Base-by-base conservation (phyloP, 2,329 filamentous ascomycete species). In the Raffaelea albimanens region DNA sequence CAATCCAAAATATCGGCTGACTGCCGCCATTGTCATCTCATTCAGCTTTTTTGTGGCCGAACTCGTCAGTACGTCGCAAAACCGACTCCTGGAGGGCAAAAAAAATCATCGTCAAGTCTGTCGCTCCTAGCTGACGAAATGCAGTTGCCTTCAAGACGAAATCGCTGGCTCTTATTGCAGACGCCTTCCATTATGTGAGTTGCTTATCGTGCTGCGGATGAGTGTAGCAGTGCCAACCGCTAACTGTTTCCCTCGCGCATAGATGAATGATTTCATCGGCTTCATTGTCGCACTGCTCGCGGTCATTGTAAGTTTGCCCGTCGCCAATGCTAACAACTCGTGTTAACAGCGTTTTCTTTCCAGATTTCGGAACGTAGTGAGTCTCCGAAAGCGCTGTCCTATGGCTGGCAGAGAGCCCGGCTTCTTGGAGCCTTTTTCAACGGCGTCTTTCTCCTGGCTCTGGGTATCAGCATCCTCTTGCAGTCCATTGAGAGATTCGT, bases 401-500 rank as follows among this genome's bases (percentile, higher is more conserved):
- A 85, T 55, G 85, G 85, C n/a, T 89, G 83, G 84, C 81, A 85
- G 48, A 74, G 85, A 29, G 83, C 84, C 16, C 75, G 78, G n/a
- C 62, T 88, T 1, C 68, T 90, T 0, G 85, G 85, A 5, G 83
- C 83, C 20, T 90, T 90, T 62, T 90, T 89, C 71, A 90, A 90
- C 57, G 85, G 85, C 14, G 80, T 82, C 1, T 85, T 90, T 50
- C 71, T 90, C 1, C 63, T 88, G 16, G 84, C 82, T 1, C 67
- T 90, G 2, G 83, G 83, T 1, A 63, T 88, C 33, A 87, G 82
- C 60, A 85, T 89, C 44, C 73, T 84, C 31, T 65, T 89, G 3
- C 85, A 89, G 58, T 81, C 84, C 0, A 72, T 89, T 44, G 83
- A 89, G 62, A 70, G 84, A 33, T 87, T 87, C 57, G 69, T 83